Evolutionary conservation across 2,329 filamentous ascomycete species (phyloP).

Genomic region (Monilinia polystroma): DNA sequence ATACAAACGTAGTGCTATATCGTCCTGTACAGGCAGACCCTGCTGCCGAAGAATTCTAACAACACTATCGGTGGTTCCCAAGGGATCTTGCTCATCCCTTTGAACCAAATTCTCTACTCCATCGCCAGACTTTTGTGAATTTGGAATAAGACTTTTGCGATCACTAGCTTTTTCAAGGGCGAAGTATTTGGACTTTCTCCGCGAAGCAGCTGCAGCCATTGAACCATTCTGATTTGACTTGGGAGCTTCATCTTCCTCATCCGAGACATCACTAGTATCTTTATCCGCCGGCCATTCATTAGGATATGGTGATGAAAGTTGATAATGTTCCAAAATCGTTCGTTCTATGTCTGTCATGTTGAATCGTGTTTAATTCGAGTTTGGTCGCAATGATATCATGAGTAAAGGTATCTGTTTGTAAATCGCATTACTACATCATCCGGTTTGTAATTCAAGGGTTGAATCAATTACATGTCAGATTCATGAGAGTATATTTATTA

Average conservation of each 20-base stretch:
- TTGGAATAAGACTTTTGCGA: constrained; percentile 61
- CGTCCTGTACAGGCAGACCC: constrained; percentile 81
- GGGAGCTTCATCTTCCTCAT: constrained; percentile 47
- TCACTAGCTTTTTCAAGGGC: constrained; percentile 76
- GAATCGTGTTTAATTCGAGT: constrained; percentile 19
- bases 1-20: constrained; percentile 69
- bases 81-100: constrained; percentile 87
- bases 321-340: constrained; percentile 84
- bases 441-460: background rate
- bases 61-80: constrained; percentile 86
- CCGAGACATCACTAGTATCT: constrained; percentile 67
- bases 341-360: constrained; percentile 70
- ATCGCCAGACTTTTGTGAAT: constrained; percentile 65
- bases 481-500: background rate
- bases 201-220: constrained; percentile 43
- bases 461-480: background rate
- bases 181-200: constrained; percentile 77
- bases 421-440: background rate
- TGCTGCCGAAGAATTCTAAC: constrained; percentile 73
- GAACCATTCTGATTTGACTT: constrained; percentile 32
- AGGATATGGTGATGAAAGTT: constrained; percentile 74
- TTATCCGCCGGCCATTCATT: constrained; percentile 84
- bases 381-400: constrained; percentile 3
- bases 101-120: constrained; percentile 77
- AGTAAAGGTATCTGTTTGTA: background rate